A percentile compares a stretch with the other conserved stretches of the same genome.
These are phyloP conservation scores for Stipa capillata DNA, from an alignment of 176 grass and related monocot species.

Conservation along the genomic window DNA sequence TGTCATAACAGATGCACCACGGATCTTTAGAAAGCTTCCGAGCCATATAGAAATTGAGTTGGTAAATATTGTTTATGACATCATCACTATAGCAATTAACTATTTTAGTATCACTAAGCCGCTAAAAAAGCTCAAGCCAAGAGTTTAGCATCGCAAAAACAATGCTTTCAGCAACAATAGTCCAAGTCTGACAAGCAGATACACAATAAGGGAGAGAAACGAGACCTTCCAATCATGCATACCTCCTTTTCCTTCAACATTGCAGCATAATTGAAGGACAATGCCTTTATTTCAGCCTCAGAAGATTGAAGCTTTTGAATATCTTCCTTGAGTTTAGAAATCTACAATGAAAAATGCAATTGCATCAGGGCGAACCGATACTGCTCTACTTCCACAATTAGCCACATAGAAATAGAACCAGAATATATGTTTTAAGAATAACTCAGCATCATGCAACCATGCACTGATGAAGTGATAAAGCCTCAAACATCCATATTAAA, in stretches of 20 bases:
- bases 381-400: not conserved
- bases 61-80: not conserved
- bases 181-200: not conserved
- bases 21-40: constrained; percentile 9
- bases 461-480: not conserved
- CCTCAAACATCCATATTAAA: not conserved
- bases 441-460: not conserved
- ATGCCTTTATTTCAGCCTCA: constrained; percentile 80
- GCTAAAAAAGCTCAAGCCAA: not conserved
- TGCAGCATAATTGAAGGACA: constrained; percentile 94
- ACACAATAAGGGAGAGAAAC: not conserved
- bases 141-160: not conserved
- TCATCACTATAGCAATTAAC: not conserved
- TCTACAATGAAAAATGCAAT: constrained; percentile 29
- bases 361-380: not conserved
- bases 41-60: not conserved
- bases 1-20: constrained; percentile 15
- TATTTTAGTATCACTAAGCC: not conserved
- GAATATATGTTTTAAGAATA: not conserved
- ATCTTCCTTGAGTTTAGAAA: constrained; percentile 76
- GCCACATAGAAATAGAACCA: not conserved
- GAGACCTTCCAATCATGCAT: not conserved
- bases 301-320: constrained; percentile 87
- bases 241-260: constrained; percentile 97
- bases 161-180: not conserved